phyloP scores from a whole-genome alignment of 257 asterid genomes.

The Misopates orontium region DNA sequence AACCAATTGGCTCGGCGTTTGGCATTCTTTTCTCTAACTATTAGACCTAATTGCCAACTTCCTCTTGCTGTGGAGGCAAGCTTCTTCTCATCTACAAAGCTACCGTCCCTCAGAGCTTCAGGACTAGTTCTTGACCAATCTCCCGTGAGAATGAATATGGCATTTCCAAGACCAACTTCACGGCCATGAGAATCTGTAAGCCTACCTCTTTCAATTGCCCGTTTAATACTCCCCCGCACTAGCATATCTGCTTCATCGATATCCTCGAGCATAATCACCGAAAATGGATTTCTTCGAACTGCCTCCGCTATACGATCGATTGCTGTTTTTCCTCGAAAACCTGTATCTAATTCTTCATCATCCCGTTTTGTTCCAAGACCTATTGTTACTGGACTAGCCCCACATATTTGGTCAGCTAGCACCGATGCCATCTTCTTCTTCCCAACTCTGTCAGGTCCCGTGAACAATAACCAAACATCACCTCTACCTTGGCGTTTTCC shows the following conservation, averaged over 20 bases:
- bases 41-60: slow-evolving; percentile 61
- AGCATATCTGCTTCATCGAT: slow-evolving; percentile 71
- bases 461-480: slow-evolving; percentile 80
- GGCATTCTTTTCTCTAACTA: slow-evolving; percentile 48
- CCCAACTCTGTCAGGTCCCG: slow-evolving; percentile 83
- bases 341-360: slow-evolving; percentile 44
- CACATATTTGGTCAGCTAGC: slow-evolving; percentile 70
- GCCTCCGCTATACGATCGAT: slow-evolving; percentile 82
- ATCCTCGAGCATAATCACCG: slow-evolving; percentile 83
- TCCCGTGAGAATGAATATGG: slow-evolving; percentile 70
- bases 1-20: slow-evolving; percentile 62
- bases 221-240: slow-evolving; percentile 56
- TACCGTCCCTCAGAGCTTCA: slow-evolving; percentile 36
- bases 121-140: slow-evolving; percentile 66
- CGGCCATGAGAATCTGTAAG: slow-evolving; percentile 81
- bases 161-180: slow-evolving; percentile 80
- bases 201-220: slow-evolving; percentile 78
- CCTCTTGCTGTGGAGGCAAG: slow-evolving; percentile 45
- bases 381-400: slow-evolving; percentile 48
- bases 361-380: slow-evolving; percentile 61
- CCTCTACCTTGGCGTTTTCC: slow-evolving; percentile 69
- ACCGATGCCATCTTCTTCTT: slow-evolving; percentile 83
- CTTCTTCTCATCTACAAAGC: slow-evolving; percentile 47
- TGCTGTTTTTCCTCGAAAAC: slow-evolving; percentile 72
- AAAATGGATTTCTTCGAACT: slow-evolving; percentile 64